Evolutionary conservation across 371 early-diverging fungal genomes (phyloP).

Genomic region (Mortierella sp.): DNA sequence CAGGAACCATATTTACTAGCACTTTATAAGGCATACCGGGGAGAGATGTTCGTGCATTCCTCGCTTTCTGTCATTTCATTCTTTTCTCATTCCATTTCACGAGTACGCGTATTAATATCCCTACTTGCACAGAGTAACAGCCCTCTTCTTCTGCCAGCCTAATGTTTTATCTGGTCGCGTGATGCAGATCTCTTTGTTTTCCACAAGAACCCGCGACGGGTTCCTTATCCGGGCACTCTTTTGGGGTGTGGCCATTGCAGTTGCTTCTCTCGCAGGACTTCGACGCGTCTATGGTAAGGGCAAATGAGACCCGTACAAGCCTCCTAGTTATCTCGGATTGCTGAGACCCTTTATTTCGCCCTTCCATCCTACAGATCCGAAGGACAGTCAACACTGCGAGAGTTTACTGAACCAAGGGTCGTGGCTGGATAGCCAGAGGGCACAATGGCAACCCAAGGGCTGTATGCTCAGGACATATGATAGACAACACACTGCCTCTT

Average conservation of each 20-base stretch:
- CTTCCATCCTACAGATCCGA: conserved; percentile 42
- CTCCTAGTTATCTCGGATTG: background rate
- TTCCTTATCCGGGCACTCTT: conserved; percentile 12
- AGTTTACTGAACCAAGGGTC: conserved; percentile 59
- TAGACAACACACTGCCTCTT: conserved; percentile 55
- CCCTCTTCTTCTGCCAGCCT: too few species aligned
- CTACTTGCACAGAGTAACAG: too few species aligned
- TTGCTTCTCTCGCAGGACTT: conserved; percentile 12
- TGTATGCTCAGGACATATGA: conserved; percentile 70
- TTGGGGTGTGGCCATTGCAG: conserved; percentile 11
- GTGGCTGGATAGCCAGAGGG: conserved; percentile 55
- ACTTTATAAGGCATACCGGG: too few species aligned
- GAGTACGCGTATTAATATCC: too few species aligned
- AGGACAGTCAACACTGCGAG: conserved; percentile 59
- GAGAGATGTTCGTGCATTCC: too few species aligned
- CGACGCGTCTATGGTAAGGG: conserved; percentile 25
- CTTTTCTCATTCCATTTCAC: too few species aligned
- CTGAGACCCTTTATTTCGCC: background rate
- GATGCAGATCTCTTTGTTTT: conserved; percentile 16
- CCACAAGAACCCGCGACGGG: background rate
- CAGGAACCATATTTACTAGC: too few species aligned
- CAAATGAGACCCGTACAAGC: background rate
- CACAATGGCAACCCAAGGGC: conserved; percentile 70
- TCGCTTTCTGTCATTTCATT: too few species aligned
- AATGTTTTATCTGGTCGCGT: too few species aligned